phyloP scores from a whole-genome alignment of 2,329 filamentous ascomycete genomes.

The Penicillium capsulatum region DNA sequence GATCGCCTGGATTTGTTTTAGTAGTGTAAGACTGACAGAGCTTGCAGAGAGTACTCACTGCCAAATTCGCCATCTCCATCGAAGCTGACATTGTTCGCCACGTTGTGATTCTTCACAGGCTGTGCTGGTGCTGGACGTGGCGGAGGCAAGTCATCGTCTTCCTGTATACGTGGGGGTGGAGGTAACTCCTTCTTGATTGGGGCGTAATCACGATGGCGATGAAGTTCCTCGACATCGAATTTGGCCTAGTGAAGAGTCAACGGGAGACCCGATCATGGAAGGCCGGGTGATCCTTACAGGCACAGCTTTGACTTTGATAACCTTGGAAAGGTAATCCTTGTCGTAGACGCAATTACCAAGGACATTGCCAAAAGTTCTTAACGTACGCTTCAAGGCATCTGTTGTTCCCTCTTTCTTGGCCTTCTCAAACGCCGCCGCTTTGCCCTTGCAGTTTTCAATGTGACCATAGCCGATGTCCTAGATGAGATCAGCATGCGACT shows the following conservation, averaged over 20 bases:
- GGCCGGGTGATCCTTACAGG: conserved; percentile 45
- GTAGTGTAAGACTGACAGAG: not conserved
- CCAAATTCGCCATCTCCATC: conserved; percentile 43
- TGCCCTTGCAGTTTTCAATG: conserved; percentile 92
- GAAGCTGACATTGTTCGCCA: conserved; percentile 28
- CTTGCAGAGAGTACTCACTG: conserved; percentile 28
- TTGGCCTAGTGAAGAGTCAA: conserved; percentile 47
- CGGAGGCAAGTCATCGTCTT: conserved; percentile 51
- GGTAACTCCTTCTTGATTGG: conserved; percentile 55
- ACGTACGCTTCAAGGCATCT: conserved; percentile 81
- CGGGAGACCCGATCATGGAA: not conserved
- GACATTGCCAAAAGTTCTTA: conserved; percentile 92
- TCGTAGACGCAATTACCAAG: conserved; percentile 99
- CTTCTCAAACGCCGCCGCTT: conserved; percentile 95
- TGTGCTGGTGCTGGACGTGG: conserved; percentile 19
- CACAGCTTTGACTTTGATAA: conserved; percentile 80
- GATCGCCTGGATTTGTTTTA: conserved; percentile 42
- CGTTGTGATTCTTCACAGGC: conserved; percentile 29
- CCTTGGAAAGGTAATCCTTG: conserved; percentile 83
- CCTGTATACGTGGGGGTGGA: conserved; percentile 33
- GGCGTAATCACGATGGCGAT: conserved; percentile 73
- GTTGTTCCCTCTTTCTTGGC: conserved; percentile 98
- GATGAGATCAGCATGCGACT: not conserved
- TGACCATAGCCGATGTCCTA: conserved; percentile 91
- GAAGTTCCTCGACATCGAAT: conserved; percentile 74